Evolutionary conservation across 83 land plant genomes (phyloP).

Genomic region (Larix sibirica): DNA sequence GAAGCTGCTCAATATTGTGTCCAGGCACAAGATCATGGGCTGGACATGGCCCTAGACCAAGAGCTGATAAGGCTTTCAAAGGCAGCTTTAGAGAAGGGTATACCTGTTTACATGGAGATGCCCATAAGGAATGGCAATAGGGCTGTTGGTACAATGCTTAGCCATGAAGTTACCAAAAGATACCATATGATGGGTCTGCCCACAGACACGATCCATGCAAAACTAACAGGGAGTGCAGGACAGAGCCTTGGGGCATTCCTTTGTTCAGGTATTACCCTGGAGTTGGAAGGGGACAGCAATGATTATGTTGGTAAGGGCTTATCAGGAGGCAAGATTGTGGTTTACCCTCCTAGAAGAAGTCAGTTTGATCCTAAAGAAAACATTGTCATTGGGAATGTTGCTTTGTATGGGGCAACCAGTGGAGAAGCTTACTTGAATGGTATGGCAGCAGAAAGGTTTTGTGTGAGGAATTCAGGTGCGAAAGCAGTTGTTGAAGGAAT

Average conservation of each 20-base stretch:
- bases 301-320: constrained; percentile 99
- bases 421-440: constrained; percentile 99
- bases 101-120: constrained; percentile 84
- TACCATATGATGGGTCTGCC: constrained; percentile 81
- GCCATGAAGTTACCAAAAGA: constrained; percentile 97
- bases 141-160: constrained; percentile 98
- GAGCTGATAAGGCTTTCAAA: constrained; percentile 64
- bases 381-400: constrained; percentile 98
- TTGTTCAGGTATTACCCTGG: constrained; percentile 91
- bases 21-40: constrained; percentile 91
- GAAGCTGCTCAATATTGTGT: constrained; percentile 94
- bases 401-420: constrained; percentile 92
- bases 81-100: constrained; percentile 64
- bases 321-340: constrained; percentile 95
- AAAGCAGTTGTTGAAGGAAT: constrained; percentile 97
- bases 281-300: constrained; percentile 98
- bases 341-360: constrained; percentile 87
- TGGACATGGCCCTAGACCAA: constrained; percentile 90
- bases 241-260: constrained; percentile 98
- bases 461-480: constrained; percentile 98
- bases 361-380: constrained; percentile 94
- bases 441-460: constrained; percentile 99
- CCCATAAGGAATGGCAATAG: constrained; percentile 85
- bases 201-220: constrained; percentile 83
- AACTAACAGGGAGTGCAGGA: constrained; percentile 92